These are phyloP conservation scores for Pseudocercospora fuligena DNA, from an alignment of 2,329 filamentous ascomycete species.

Conservation along the genomic window DNA sequence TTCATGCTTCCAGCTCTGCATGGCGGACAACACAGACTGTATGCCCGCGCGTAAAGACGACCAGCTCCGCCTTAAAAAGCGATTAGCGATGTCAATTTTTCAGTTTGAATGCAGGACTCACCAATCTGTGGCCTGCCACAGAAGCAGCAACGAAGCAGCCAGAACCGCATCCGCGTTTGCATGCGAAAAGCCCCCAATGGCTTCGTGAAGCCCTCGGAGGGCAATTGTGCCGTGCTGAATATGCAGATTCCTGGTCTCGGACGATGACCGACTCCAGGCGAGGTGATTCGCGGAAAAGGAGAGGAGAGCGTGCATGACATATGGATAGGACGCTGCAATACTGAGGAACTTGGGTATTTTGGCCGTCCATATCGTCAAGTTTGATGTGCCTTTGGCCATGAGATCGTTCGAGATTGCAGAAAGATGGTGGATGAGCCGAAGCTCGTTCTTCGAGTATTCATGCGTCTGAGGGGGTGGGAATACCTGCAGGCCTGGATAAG, in stretches of 20 bases:
- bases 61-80: conserved; percentile 76
- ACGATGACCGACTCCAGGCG: conserved; percentile 84
- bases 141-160: conserved; percentile 86
- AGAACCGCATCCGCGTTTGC: conserved; percentile 90
- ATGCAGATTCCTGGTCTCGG: conserved; percentile 82
- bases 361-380: conserved; percentile 89
- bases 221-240: conserved; percentile 88
- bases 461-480: conserved; percentile 76
- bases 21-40: conserved; percentile 85
- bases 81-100: neutral
- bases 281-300: conserved; percentile 95
- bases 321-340: conserved; percentile 79
- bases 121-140: conserved; percentile 97
- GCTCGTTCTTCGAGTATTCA: conserved; percentile 74
- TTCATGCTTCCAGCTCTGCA: conserved; percentile 86
- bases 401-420: conserved; percentile 84
- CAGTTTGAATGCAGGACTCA: conserved; percentile 55
- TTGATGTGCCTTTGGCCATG: conserved; percentile 70
- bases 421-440: conserved; percentile 89
- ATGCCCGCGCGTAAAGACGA: conserved; percentile 90
- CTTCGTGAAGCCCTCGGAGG: conserved; percentile 84
- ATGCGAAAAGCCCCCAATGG: conserved; percentile 81
- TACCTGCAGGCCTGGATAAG: conserved; percentile 79
- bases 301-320: conserved; percentile 92
- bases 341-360: conserved; percentile 90